Evolutionary conservation across 768 basidiomycete species (phyloP).

Genomic region (Boletellus emodensis): DNA sequence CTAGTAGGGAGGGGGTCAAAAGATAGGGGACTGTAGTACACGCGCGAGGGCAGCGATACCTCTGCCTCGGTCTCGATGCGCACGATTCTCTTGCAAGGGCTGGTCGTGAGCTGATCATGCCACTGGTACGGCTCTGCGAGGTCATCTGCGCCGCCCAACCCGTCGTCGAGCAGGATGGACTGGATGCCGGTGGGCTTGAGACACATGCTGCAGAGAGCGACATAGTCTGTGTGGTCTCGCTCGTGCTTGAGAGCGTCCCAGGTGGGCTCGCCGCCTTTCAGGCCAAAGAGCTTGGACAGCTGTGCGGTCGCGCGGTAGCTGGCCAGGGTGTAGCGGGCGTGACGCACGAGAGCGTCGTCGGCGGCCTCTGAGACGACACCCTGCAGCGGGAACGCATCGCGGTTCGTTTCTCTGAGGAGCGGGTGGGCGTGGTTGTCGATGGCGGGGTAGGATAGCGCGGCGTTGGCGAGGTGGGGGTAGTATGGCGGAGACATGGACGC

Average conservation of each 20-base stretch:
- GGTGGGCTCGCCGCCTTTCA: slow-evolving; percentile 32
- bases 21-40: background rate
- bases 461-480: slow-evolving; percentile 16
- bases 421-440: slow-evolving; percentile 84
- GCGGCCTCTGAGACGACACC: slow-evolving; percentile 63
- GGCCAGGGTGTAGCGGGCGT: slow-evolving; percentile 55
- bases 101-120: slow-evolving; percentile 59
- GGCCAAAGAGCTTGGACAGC: slow-evolving; percentile 47
- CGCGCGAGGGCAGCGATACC: slow-evolving; percentile 34
- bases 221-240: slow-evolving; percentile 45
- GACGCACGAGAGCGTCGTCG: slow-evolving; percentile 46
- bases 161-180: slow-evolving; percentile 71
- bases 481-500: slow-evolving; percentile 12
- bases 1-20: slow-evolving; percentile 6
- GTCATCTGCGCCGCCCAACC: slow-evolving; percentile 47
- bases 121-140: slow-evolving; percentile 50
- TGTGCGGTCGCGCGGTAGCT: slow-evolving; percentile 55
- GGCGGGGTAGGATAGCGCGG: slow-evolving; percentile 40
- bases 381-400: slow-evolving; percentile 52
- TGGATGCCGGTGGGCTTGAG: slow-evolving; percentile 59
- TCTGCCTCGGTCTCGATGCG: slow-evolving; percentile 70
- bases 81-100: slow-evolving; percentile 56
- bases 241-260: slow-evolving; percentile 60
- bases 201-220: slow-evolving; percentile 51
- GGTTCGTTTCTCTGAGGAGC: slow-evolving; percentile 46